Base-by-base conservation (phyloP, 768 basidiomycete genomes). In the Lanmaoa rubissima region DNA sequence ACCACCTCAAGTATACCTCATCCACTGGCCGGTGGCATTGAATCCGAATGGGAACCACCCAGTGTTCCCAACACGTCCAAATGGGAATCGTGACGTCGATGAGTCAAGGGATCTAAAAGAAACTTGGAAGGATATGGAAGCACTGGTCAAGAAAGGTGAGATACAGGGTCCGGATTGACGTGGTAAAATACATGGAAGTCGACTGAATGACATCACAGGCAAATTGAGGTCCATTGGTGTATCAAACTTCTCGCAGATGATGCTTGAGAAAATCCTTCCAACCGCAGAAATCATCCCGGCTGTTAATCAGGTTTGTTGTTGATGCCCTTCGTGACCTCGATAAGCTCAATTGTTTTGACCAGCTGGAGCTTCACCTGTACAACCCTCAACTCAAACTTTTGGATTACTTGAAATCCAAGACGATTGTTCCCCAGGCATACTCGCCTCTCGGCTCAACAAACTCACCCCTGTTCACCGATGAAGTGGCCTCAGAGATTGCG, bases 81-180 rank as follows among this genome's bases (percentile, higher is more conserved):
- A 86, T 66, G 83, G 89, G 54, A 79, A 75, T 61, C 80, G 89
- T 38, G 89, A 91, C 66, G 75, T 89, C 46, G 82, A 86, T 61
- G 78, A 80, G 62, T 76, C 80, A 40, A 88, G 88, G 82, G 77
- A 83, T 28, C 67, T 91, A 64, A 75, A 70, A 50, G 81, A 92
- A 49, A 93, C 93, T 14, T 94, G 92, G 91, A 84, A 82, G 64
- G 84, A 88, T 69, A 87, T 94, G 87, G 92, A 94, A 69, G 83
- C 75, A 11, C 60, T 92, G 32, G 70, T 83, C 57, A 82, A 82
- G 69, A 86, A 82, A 64, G 89, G 88, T 70, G 68, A 74, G 53
- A 12, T 13, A 12, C 10, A 28, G 17, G 5, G 21, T 35, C 28
- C 16, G 12, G 24, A n/a, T 19, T 35, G 2, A 14, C 45, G 53